Percentiles rank a stretch among this genome's conserved stretches.
Conservation (phyloP, 768 basidiomycete genomes). For the Boletus reticulatus region DNA sequence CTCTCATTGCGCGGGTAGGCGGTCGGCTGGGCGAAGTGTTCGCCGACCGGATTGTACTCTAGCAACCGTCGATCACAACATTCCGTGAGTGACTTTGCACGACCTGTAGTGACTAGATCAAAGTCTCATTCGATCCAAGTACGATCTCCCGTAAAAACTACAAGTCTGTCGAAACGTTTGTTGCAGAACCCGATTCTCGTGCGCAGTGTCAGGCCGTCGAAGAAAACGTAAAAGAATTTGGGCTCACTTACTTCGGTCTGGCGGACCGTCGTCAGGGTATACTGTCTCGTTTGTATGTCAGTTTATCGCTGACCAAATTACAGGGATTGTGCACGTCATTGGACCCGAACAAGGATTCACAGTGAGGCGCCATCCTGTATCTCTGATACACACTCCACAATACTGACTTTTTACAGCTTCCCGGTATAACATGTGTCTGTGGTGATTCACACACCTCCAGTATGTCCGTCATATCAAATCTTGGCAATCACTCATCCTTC, state of each 20-base stretch:
- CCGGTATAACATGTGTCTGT: constrained; percentile 81
- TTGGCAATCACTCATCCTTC: background rate
- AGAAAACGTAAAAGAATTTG: constrained; percentile 89
- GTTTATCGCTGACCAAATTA: constrained; percentile 16
- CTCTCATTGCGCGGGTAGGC: constrained; percentile 36
- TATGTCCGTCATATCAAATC: constrained; percentile 36
- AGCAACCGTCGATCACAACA: constrained; percentile 86
- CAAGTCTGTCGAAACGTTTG: constrained; percentile 67
- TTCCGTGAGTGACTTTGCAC: constrained; percentile 56
- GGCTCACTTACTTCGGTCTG: constrained; percentile 90
- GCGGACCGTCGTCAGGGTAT: constrained; percentile 83
- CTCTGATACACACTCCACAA: background rate
- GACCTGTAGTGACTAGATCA: background rate
- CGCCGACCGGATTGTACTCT: constrained; percentile 87
- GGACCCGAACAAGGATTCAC: constrained; percentile 95
- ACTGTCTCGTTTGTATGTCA: background rate
- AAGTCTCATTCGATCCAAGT: constrained; percentile 34
- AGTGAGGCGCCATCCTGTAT: constrained; percentile 34
- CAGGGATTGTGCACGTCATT: constrained; percentile 85
- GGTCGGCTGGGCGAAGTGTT: constrained; percentile 73
- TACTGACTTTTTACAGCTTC: constrained; percentile 43
- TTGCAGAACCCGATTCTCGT: constrained; percentile 81
- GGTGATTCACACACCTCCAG: constrained; percentile 94
- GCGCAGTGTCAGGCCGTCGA: constrained; percentile 82
- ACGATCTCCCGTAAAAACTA: constrained; percentile 75